A percentile compares a stretch with the other conserved stretches of the same genome.
Conservation (phyloP, 2,329 filamentous ascomycete species). For the Ceratocystis colombiana region DNA sequence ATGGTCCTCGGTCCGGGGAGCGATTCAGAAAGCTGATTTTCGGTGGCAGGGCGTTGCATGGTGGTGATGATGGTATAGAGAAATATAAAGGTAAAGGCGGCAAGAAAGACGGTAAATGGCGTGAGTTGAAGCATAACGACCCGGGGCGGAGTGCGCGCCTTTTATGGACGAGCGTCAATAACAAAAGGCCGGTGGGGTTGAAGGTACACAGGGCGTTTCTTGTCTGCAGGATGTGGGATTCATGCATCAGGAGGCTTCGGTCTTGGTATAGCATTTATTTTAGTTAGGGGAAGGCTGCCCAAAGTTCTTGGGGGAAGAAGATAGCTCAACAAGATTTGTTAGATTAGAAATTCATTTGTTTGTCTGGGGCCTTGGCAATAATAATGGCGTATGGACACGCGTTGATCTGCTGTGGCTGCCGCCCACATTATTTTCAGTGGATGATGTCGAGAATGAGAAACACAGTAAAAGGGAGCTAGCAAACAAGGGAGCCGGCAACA, state of each 20-base stretch:
- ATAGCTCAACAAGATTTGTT: too few relatives aligned
- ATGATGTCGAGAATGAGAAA: neutral
- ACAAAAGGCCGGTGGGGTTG: neutral
- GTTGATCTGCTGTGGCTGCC: neutral
- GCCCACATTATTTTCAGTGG: neutral
- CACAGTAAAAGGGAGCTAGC: neutral
- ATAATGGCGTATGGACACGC: neutral
- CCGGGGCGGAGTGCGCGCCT: neutral
- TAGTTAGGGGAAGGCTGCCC: neutral
- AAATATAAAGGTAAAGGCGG: conserved; percentile 12
- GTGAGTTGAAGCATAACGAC: neutral
- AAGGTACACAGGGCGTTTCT: neutral
- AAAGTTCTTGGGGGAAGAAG: neutral
- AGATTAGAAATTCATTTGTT: too few relatives aligned
- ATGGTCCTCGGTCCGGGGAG: conserved; percentile 24
- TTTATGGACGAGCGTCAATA: conserved; percentile 2
- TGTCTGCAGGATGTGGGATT: conserved; percentile 5
- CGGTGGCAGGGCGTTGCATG: conserved; percentile 20
- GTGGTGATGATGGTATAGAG: conserved; percentile 12
- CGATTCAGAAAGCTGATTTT: conserved; percentile 19
- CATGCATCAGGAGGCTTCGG: conserved; percentile 6
- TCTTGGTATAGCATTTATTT: conserved; percentile 3
- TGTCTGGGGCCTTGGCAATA: neutral
- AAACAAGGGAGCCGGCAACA: neutral
- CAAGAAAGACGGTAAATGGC: conserved; percentile 13